phyloP scores from a whole-genome alignment of 106 monocot species.

The Triglochin maritima region DNA sequence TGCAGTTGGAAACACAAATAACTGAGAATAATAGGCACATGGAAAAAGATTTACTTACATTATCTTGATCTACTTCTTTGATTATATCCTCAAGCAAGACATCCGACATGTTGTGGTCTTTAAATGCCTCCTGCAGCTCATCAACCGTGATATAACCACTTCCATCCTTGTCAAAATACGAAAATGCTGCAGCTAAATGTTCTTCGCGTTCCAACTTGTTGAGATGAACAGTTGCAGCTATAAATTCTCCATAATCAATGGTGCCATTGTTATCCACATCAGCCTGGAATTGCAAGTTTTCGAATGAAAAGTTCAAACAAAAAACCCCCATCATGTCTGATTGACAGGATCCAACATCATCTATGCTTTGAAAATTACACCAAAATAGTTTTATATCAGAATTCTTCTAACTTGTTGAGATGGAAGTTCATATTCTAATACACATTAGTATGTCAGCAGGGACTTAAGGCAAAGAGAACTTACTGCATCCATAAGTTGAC shows the following conservation, averaged over 20 bases:
- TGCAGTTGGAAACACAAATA: not conserved
- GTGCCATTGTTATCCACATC: conserved; percentile 60
- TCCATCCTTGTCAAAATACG: conserved; percentile 73
- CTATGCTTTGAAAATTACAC: too few species aligned
- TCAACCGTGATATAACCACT: conserved; percentile 77
- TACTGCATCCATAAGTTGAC: conserved; percentile 17
- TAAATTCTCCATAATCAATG: conserved; percentile 63
- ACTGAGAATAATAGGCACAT: not conserved
- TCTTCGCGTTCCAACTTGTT: conserved; percentile 78
- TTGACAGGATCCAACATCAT: not conserved
- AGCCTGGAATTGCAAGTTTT: conserved; percentile 20
- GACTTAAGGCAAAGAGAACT: not conserved
- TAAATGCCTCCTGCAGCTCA: conserved; percentile 63
- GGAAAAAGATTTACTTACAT: conserved; percentile 27
- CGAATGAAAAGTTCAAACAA: not conserved
- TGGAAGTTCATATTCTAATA: not conserved
- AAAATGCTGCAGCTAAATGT: conserved; percentile 56
- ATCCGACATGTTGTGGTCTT: conserved; percentile 51
- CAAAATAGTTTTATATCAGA: not conserved
- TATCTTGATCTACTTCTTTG: conserved; percentile 73
- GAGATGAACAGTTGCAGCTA: conserved; percentile 67
- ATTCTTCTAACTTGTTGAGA: not conserved
- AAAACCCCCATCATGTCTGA: not conserved
- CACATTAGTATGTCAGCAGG: not conserved
- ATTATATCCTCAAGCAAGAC: conserved; percentile 75